A percentile compares a stretch with the other conserved stretches of the same genome.
Evolutionary conservation across 1,284 basidiomycete species (phyloP).

Genomic region (Rhizoctonia solani): DNA sequence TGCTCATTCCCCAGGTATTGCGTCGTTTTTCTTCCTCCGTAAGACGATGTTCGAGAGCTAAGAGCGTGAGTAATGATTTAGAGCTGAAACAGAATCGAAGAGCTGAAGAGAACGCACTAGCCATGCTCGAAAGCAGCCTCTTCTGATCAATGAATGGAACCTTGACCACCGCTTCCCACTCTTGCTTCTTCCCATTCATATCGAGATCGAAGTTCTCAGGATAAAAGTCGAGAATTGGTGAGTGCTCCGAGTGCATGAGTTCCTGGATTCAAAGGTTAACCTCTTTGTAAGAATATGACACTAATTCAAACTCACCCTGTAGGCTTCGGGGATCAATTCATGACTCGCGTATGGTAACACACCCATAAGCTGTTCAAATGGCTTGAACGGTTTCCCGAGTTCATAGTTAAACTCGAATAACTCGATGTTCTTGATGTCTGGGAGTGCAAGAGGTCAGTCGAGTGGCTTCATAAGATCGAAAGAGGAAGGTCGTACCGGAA

Average conservation of each 20-base stretch:
- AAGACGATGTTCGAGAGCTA: slow-evolving; percentile 76
- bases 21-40: slow-evolving; percentile 76
- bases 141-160: slow-evolving; percentile 96
- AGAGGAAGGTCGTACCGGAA: slow-evolving; percentile 62
- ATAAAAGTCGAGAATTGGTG: slow-evolving; percentile 95
- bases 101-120: slow-evolving; percentile 52
- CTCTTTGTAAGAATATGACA: not conserved
- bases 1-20: slow-evolving; percentile 81
- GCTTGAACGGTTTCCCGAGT: slow-evolving; percentile 87
- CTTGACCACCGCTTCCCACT: slow-evolving; percentile 99
- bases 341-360: slow-evolving; percentile 90
- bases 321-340: slow-evolving; percentile 85
- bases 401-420: slow-evolving; percentile 85
- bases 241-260: slow-evolving; percentile 84
- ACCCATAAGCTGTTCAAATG: slow-evolving; percentile 98
- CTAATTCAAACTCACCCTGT: slow-evolving; percentile 57
- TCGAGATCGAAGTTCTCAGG: slow-evolving; percentile 90
- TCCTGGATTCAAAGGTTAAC: slow-evolving; percentile 56
- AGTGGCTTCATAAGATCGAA: not conserved
- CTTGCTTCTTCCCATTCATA: slow-evolving; percentile 96
- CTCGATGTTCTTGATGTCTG: slow-evolving; percentile 79
- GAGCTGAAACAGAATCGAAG: not conserved
- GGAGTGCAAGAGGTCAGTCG: slow-evolving; percentile 44
- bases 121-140: slow-evolving; percentile 82
- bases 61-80: slow-evolving; percentile 1